A percentile compares a stretch with the other conserved stretches of the same genome.
Conservation (phyloP, 345 rosid species). For the Arabidopsis suecica region DNA sequence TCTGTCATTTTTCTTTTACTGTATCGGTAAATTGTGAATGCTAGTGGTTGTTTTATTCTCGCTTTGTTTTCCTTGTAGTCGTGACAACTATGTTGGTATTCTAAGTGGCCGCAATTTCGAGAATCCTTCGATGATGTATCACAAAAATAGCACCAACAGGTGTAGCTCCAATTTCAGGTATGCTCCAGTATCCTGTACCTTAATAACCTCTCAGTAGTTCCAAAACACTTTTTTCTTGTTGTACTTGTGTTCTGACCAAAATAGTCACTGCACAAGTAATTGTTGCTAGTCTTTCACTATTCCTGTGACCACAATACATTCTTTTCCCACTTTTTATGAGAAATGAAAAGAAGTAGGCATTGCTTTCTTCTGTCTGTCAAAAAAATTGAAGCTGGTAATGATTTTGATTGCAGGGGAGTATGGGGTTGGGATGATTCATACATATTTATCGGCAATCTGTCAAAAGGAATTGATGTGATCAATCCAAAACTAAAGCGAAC, state of each 20-base stretch:
- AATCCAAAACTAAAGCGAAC: slow-evolving; percentile 46
- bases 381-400: slow-evolving; percentile 3
- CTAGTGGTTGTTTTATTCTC: neutral
- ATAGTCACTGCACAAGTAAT: neutral
- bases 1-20: too few species aligned
- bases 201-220: neutral
- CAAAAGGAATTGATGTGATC: slow-evolving; percentile 70
- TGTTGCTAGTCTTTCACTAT: neutral
- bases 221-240: neutral
- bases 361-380: neutral
- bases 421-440: slow-evolving; percentile 97
- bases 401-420: slow-evolving; percentile 54
- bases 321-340: neutral
- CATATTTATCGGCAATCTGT: slow-evolving; percentile 65
- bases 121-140: slow-evolving; percentile 53
- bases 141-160: slow-evolving; percentile 66
- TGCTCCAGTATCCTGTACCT: slow-evolving; percentile 27
- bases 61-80: slow-evolving; percentile 48
- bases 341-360: neutral
- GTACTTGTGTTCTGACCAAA: neutral
- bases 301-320: neutral
- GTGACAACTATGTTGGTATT: slow-evolving; percentile 63
- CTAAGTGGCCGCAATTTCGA: slow-evolving; percentile 60
- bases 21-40: too few species aligned
- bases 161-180: slow-evolving; percentile 81